phyloP scores from a whole-genome alignment of 805 yeast species.

The Zygoascus flipseniorum region DNA sequence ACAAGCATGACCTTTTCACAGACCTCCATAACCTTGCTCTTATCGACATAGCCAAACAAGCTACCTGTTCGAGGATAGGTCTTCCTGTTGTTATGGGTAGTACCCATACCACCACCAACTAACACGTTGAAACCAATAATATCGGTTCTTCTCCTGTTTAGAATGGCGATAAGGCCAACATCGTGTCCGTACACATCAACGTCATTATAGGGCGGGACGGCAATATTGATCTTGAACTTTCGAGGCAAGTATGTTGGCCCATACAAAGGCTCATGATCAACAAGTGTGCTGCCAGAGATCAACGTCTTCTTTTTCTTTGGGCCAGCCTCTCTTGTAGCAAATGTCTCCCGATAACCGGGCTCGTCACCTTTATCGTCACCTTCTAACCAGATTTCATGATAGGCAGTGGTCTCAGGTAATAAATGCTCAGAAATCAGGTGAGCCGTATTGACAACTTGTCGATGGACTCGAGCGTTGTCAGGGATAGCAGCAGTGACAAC shows the following conservation, averaged over 20 bases:
- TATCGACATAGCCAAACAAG: conserved; percentile 63
- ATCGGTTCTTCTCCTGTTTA: conserved; percentile 39
- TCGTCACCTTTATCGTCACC: conserved; percentile 71
- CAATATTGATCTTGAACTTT: conserved; percentile 88
- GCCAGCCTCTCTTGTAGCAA: conserved; percentile 62
- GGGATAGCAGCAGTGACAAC: conserved; percentile 92
- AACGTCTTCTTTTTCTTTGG: conserved; percentile 73
- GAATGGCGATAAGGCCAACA: conserved; percentile 84
- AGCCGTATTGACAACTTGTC: conserved; percentile 59
- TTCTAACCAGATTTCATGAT: conserved; percentile 94
- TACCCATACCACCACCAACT: conserved; percentile 99
- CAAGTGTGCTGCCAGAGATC: conserved; percentile 80
- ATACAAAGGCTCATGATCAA: conserved; percentile 76
- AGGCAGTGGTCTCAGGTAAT: conserved; percentile 87
- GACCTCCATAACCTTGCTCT: conserved; percentile 62
- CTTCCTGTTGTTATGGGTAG: conserved; percentile 93
- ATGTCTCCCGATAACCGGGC: conserved; percentile 52
- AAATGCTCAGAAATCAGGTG: conserved; percentile 66
- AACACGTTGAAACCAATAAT: conserved; percentile 78
- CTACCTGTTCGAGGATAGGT: conserved; percentile 96
- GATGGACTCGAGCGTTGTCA: conserved; percentile 70
- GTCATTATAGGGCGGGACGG: conserved; percentile 94
- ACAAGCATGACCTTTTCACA: conserved; percentile 90
- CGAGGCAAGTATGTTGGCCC: conserved; percentile 86
- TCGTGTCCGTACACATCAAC: conserved; percentile 96